phyloP scores from a whole-genome alignment of 2,329 filamentous ascomycete species.

The Sporothrix schenckii region DNA sequence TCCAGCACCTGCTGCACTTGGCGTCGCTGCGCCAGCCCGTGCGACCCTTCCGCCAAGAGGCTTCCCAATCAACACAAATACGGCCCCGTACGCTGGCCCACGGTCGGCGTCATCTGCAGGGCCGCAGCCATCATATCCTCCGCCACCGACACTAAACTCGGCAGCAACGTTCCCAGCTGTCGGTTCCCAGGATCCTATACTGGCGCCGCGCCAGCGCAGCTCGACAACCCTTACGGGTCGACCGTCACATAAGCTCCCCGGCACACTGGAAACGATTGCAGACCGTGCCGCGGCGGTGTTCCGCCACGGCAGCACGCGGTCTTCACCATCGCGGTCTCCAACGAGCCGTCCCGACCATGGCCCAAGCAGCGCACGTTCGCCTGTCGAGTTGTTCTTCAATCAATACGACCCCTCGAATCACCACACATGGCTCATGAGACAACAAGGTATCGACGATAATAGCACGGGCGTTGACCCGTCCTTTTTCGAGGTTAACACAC shows the following conservation, averaged over 20 bases:
- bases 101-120: neutral
- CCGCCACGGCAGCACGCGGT: conserved; percentile 35
- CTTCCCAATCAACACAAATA: conserved; percentile 27
- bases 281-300: conserved; percentile 34
- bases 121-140: neutral
- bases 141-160: conserved; percentile 3
- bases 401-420: conserved; percentile 25
- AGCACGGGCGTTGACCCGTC: conserved; percentile 14
- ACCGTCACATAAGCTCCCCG: conserved; percentile 21
- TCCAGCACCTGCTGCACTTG: neutral
- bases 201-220: conserved; percentile 28
- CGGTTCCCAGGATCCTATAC: neutral
- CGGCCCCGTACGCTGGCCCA: neutral
- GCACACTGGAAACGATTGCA: conserved; percentile 28
- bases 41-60: neutral
- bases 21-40: neutral
- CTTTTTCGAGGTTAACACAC: conserved; percentile 33
- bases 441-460: conserved; percentile 32
- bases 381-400: conserved; percentile 27
- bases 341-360: conserved; percentile 17
- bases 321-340: conserved; percentile 32
- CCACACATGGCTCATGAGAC: conserved; percentile 34
- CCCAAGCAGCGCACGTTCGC: conserved; percentile 27
- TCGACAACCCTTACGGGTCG: conserved; percentile 27
- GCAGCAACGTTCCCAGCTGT: conserved; percentile 19